Base-by-base conservation (phyloP, 108 stramenopile genomes). In the Seminavis robusta region DNA sequence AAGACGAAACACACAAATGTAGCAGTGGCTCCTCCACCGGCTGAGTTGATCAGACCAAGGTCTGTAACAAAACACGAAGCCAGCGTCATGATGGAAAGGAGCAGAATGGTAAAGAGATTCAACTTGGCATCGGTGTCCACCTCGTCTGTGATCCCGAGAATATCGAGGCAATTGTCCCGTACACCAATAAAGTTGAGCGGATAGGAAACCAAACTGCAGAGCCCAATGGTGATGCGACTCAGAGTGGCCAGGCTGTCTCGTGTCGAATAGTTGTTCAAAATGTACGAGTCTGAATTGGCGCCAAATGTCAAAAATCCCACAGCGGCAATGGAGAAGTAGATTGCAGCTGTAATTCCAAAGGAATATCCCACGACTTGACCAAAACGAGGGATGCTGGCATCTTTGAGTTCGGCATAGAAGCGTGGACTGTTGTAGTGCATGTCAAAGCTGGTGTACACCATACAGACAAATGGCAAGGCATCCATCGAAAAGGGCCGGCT, bases 171-270 rank as follows among this genome's bases (percentile, higher is more conserved):
- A 3, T 88, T 88, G 34, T 95, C 94, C 20, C 94, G 68, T 33
- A 80, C 68, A 6, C 90, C 94, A 53, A 91, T 77, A 62, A 98
- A 98, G 2, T 74, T 63, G 24, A 98, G 73, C 33, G 97, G 97
- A 59, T 96, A 97, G 8, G 85, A 90, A 39, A 74, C 64, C 3
- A 84, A 47, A 36, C 83, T 65, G 1, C 86, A 73, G 13, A 81
- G 57, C 15, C 76, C 81, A 63, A 95, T 84, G 7, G 77, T 76
- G 15, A 85, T 40, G 2, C 94, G 80, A 55, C 84, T 77, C 11
- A 86, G 26, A 1, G 86, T 80, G 3, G 83, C 84, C 63, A 95
- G 61, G 23, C 47, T 46, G 70, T 95, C 94, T 33, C 65, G 43
- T 19, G 70, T 50, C 23, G 84, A 77, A 69, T 88, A 95, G 57